phyloP scores from a whole-genome alignment of 1,284 basidiomycete genomes.

The Lentinus polychrous region DNA sequence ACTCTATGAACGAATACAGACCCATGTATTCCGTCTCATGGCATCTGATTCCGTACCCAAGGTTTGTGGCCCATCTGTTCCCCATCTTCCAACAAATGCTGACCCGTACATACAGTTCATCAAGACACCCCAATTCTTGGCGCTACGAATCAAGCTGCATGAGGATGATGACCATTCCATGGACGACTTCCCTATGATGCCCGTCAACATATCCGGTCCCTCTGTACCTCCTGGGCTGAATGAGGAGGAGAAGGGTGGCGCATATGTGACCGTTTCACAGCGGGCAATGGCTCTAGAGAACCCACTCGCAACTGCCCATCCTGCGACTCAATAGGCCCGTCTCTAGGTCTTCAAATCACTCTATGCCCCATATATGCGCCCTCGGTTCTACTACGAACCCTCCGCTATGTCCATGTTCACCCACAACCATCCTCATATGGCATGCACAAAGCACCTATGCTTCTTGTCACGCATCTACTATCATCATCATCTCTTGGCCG shows the following conservation, averaged over 20 bases:
- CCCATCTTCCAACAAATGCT: background rate
- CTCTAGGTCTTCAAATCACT: background rate
- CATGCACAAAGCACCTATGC: background rate
- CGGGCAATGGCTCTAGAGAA: constrained; percentile 38
- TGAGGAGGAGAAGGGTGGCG: constrained; percentile 66
- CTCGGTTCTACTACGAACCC: background rate
- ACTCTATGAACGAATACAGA: constrained; percentile 94
- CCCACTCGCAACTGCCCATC: constrained; percentile 2
- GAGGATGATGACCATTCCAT: constrained; percentile 49
- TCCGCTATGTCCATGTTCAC: constrained; percentile 8
- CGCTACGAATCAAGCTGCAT: constrained; percentile 68
- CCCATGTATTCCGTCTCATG: constrained; percentile 95
- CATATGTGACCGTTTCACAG: constrained; percentile 80
- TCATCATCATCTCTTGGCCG: constrained; percentile 6
- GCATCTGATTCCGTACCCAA: constrained; percentile 97
- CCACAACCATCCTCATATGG: background rate
- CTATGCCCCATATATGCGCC: constrained; percentile 3
- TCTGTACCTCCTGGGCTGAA: constrained; percentile 62
- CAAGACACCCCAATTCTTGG: constrained; percentile 73
- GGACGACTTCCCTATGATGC: constrained; percentile 22
- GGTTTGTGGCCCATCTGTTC: constrained; percentile 35
- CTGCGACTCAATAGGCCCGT: background rate
- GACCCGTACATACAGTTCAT: constrained; percentile 52
- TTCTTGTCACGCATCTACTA: constrained; percentile 6
- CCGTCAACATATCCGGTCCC: constrained; percentile 31